Evolutionary conservation across 768 basidiomycete genomes (phyloP), one percentile per base, ranked within the genome.

Genomic region (Russula dissimulans): DNA sequence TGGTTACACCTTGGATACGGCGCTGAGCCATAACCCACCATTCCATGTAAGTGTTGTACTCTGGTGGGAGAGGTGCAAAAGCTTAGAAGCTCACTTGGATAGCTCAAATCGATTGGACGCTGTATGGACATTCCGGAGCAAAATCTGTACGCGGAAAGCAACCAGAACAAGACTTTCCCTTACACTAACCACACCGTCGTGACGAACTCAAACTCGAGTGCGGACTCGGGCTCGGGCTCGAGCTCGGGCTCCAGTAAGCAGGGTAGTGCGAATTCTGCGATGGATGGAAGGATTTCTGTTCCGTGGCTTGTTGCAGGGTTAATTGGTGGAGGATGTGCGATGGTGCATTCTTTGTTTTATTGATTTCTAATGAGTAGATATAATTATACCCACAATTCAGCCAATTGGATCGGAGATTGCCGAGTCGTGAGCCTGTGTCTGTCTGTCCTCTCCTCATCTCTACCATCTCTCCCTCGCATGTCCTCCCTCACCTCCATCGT

Each of bases 141-240:
- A 36, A 81, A 95, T 69, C 75, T 94, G 44, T 98, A 97, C 75
- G 76, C 85, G 49, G 95, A 97, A 76, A 89, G 86, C 31, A 91
- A 83, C 65, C 75, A 76, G 60, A 94, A 95, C 72, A 68, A 66
- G 22, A 75, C 84, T 0, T 89, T 88, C 80, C 85, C 84, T 18
- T 79, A 75, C 61, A 48, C 80, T 60, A 71, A 73, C 52, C 71
- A 73, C 34, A 68, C 71, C 3, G 50, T 62, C 5, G 17, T 61
- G 12, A 61, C 60, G 34, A 61, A 56, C 46, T 14, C 44, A 8
- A 57, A 47, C 38, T 22, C 55, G 4, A 12, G 29, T 15, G 1
- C 43, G 39, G 15, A 32, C n/a, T 17, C 43, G 2, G 32, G 4
- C 32, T 22, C 50, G 3, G n/a, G 26, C 8, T 11, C 50, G 5